These are phyloP conservation scores for Artemisia annua DNA, from an alignment of 129 eudicot genomes.

Conservation along the genomic window DNA sequence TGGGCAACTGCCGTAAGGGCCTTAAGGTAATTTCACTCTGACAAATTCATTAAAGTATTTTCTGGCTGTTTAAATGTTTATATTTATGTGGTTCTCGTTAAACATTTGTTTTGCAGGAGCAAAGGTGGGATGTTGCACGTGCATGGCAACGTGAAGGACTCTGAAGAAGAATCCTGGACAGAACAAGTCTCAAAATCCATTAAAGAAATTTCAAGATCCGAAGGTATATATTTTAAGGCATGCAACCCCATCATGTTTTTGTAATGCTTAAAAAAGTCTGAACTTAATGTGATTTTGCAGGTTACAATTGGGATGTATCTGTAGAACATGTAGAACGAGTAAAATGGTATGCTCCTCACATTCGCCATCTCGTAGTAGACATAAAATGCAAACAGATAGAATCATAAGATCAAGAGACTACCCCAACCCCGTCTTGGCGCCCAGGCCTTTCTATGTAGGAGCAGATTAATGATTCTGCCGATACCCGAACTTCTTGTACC, in stretches of 20 bases:
- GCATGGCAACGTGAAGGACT: conserved; percentile 88
- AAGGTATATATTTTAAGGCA: conserved; percentile 50
- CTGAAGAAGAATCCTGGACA: conserved; percentile 77
- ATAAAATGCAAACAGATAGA: conserved; percentile 53
- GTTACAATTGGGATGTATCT: conserved; percentile 66
- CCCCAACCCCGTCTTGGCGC: not conserved
- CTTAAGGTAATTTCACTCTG: no score
- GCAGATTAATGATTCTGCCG: not conserved
- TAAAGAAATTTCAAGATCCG: conserved; percentile 56
- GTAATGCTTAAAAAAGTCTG: conserved; percentile 5
- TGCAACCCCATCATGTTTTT: not conserved
- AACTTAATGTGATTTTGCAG: conserved; percentile 39
- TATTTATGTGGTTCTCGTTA: not conserved
- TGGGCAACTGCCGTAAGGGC: conserved; percentile 60
- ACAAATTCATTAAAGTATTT: no score
- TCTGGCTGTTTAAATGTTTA: not conserved
- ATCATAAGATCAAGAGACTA: conserved; percentile 24
- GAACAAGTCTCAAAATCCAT: conserved; percentile 57
- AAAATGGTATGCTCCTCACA: conserved; percentile 97
- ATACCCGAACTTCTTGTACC: no score
- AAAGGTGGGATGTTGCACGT: conserved; percentile 84
- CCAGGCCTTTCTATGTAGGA: not conserved
- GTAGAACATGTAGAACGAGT: conserved; percentile 82
- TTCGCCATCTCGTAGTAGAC: conserved; percentile 95
- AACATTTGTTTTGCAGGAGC: conserved; percentile 41